phyloP scores from a whole-genome alignment of 495 filamentous ascomycete genomes.

The Alectoria sarmentosa region DNA sequence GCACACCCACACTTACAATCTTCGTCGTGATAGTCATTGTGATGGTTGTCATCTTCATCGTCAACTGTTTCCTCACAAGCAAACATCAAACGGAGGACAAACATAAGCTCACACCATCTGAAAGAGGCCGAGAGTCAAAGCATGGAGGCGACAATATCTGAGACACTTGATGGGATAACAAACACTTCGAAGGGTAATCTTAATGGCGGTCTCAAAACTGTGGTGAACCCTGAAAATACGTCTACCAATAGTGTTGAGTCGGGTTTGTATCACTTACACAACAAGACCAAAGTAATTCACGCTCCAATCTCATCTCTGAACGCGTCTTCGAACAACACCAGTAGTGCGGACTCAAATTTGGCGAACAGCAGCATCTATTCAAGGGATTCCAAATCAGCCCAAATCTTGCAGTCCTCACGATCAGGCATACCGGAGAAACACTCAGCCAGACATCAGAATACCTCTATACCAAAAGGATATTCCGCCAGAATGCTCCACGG shows the following conservation, averaged over 20 bases:
- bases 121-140: background rate
- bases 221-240: background rate
- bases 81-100: background rate
- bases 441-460: background rate
- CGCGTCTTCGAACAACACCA: background rate
- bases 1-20: background rate
- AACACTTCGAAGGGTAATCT: background rate
- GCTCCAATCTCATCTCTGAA: background rate
- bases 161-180: background rate
- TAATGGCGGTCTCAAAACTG: background rate
- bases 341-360: background rate
- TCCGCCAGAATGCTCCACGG: background rate
- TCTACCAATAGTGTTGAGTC: too few species aligned
- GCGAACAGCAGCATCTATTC: background rate
- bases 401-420: background rate
- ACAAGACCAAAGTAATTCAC: background rate
- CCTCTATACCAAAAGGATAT: background rate
- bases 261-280: background rate
- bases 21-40: background rate
- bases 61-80: background rate
- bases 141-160: slow-evolving; percentile 2
- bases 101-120: background rate
- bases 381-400: background rate
- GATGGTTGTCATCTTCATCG: background rate
- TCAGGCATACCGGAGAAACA: background rate